Evolutionary conservation across 495 filamentous ascomycete genomes (phyloP).

Genomic region (Terfezia boudieri): DNA sequence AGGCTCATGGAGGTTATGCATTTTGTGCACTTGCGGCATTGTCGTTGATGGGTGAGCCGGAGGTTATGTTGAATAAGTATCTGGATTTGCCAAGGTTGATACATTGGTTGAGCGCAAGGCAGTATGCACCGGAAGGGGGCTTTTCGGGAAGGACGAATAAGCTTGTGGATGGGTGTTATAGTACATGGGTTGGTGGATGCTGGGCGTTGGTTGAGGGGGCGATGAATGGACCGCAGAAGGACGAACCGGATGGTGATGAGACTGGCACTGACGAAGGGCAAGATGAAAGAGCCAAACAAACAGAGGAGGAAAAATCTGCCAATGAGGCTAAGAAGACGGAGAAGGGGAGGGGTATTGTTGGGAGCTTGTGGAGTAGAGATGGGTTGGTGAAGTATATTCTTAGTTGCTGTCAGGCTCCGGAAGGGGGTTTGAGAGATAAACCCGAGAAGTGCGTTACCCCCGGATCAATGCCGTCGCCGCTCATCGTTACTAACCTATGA

Average conservation of each 20-base stretch:
- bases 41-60: conserved; percentile 56
- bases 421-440: conserved; percentile 81
- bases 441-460: conserved; percentile 50
- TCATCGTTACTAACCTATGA: neutral
- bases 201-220: conserved; percentile 80
- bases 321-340: conserved; percentile 1
- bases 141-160: conserved; percentile 92
- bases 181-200: conserved; percentile 88
- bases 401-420: conserved; percentile 55
- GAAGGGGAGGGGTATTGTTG: conserved; percentile 16
- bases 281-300: neutral
- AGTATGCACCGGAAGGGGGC: conserved; percentile 81
- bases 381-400: conserved; percentile 75
- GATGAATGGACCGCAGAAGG: conserved; percentile 27
- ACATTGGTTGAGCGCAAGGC: conserved; percentile 69
- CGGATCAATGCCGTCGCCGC: neutral
- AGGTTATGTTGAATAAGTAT: conserved; percentile 43
- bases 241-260: neutral
- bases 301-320: too few relatives aligned
- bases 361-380: conserved; percentile 54
- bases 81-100: conserved; percentile 57
- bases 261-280: neutral
- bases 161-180: conserved; percentile 92
- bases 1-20: conserved; percentile 91
- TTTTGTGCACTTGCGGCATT: conserved; percentile 84